These are phyloP conservation scores for Celoporthe dispersa DNA, from an alignment of 2,329 filamentous ascomycete species.

Conservation along the genomic window DNA sequence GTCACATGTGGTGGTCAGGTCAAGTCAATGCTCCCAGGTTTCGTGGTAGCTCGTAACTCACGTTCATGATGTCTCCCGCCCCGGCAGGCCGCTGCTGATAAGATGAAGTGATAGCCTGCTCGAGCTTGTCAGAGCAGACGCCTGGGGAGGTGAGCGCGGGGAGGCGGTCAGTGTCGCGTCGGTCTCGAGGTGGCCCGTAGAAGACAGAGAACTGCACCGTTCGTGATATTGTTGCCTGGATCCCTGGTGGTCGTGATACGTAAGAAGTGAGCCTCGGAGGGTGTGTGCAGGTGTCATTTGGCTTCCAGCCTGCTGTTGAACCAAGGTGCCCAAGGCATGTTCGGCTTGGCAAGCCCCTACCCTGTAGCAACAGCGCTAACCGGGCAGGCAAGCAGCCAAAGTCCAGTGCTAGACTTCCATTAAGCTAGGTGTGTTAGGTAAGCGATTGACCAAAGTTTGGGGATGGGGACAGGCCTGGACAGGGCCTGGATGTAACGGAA, in stretches of 20 bases:
- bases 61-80: conserved; percentile 56
- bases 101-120: conserved; percentile 17
- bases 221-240: neutral
- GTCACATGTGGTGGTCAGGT: conserved; percentile 33
- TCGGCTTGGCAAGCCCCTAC: conserved; percentile 1
- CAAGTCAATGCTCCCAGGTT: neutral
- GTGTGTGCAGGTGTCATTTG: neutral
- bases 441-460: neutral
- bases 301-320: conserved; percentile 1
- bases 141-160: neutral
- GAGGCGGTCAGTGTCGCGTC: neutral
- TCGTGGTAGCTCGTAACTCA: conserved; percentile 36
- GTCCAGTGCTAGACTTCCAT: neutral
- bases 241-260: neutral
- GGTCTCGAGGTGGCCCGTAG: neutral
- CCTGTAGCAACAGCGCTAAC: neutral
- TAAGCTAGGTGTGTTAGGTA: conserved; percentile 1
- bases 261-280: neutral
- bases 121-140: neutral
- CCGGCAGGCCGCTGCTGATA: conserved; percentile 17
- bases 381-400: neutral
- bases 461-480: neutral
- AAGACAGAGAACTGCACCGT: neutral
- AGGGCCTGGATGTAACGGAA: neutral
- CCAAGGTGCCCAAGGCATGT: neutral